Percentiles rank a stretch among this genome's conserved stretches.
phyloP scores from a whole-genome alignment of 352 stramenopile genomes.

The Phytopythium vexans region DNA sequence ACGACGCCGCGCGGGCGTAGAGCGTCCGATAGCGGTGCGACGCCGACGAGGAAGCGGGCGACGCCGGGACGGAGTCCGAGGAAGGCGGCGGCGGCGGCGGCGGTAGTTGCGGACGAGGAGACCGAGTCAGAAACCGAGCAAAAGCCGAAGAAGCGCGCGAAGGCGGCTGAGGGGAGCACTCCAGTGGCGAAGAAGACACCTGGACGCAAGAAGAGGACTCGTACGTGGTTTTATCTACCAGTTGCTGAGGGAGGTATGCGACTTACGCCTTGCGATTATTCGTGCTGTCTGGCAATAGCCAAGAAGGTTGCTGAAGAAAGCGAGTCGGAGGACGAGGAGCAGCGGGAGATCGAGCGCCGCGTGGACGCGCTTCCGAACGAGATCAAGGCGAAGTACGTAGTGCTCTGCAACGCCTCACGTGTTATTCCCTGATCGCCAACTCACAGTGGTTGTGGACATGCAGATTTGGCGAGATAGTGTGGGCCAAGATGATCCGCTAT shows the following conservation, averaged over 20 bases:
- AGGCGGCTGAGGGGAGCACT: constrained; percentile 10
- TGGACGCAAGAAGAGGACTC: constrained; percentile 43
- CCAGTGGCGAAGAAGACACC: constrained; percentile 22
- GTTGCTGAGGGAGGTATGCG: not conserved
- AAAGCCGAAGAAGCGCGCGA: constrained; percentile 40
- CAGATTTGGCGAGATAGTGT: constrained; percentile 75
- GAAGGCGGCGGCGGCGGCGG: constrained; percentile 5
- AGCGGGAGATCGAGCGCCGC: constrained; percentile 28
- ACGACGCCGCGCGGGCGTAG: not conserved
- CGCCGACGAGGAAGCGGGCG: constrained; percentile 2
- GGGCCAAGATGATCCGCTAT: constrained; percentile 80
- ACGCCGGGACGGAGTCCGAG: not conserved
- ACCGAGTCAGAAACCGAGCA: constrained; percentile 54
- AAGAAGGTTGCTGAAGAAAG: constrained; percentile 17
- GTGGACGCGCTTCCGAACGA: constrained; percentile 52
- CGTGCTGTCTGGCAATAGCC: not conserved
- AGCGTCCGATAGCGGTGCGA: not conserved
- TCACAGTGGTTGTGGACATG: not conserved
- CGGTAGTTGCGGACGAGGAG: constrained; percentile 23
- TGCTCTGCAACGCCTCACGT: too few species aligned
- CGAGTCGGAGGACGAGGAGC: constrained; percentile 37
- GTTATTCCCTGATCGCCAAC: too few species aligned
- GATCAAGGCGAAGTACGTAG: constrained; percentile 47
- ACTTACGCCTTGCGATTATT: not conserved
- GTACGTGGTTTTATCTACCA: constrained; percentile 4